phyloP scores from a whole-genome alignment of 495 filamentous ascomycete species.

The Penicillium antarcticum region DNA sequence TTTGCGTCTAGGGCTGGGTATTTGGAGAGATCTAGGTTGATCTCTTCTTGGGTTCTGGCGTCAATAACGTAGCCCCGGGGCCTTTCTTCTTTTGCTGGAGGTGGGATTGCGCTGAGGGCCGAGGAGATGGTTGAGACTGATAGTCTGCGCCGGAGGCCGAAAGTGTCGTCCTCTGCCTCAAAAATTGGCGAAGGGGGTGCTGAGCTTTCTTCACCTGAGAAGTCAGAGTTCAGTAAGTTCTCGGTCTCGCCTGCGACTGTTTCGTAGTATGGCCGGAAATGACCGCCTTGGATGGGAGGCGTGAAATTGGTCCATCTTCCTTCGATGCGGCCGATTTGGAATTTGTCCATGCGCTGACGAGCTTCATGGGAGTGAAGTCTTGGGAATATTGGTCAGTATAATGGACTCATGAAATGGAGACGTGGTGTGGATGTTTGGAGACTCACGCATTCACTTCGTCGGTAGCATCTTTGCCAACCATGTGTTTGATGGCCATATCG shows the following conservation, averaged over 20 bases:
- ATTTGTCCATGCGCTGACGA: constrained; percentile 63
- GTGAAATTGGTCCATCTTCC: constrained; percentile 77
- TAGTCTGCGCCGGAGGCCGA: constrained; percentile 6
- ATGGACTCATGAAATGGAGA: background rate
- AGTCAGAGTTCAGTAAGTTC: background rate
- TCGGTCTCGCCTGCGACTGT: background rate
- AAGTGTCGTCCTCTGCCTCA: constrained; percentile 3
- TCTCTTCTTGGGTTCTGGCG: constrained; percentile 62
- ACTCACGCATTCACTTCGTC: constrained; percentile 69
- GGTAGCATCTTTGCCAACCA: constrained; percentile 84
- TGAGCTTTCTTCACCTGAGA: constrained; percentile 11
- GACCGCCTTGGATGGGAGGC: constrained; percentile 81
- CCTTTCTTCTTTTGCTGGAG: background rate
- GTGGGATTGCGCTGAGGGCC: background rate
- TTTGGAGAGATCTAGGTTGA: constrained; percentile 62
- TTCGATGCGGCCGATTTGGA: constrained; percentile 71
- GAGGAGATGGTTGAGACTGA: constrained; percentile 55
- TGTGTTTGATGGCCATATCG: constrained; percentile 77
- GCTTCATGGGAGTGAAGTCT: constrained; percentile 70
- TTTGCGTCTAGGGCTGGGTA: constrained; percentile 69
- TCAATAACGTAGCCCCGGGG: constrained; percentile 47
- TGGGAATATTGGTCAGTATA: background rate
- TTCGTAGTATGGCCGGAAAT: constrained; percentile 35
- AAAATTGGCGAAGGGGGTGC: constrained; percentile 15
- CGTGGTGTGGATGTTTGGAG: background rate